Evolutionary conservation across 2,329 filamentous ascomycete species (phyloP).

Genomic region (Nothophoma quercina): DNA sequence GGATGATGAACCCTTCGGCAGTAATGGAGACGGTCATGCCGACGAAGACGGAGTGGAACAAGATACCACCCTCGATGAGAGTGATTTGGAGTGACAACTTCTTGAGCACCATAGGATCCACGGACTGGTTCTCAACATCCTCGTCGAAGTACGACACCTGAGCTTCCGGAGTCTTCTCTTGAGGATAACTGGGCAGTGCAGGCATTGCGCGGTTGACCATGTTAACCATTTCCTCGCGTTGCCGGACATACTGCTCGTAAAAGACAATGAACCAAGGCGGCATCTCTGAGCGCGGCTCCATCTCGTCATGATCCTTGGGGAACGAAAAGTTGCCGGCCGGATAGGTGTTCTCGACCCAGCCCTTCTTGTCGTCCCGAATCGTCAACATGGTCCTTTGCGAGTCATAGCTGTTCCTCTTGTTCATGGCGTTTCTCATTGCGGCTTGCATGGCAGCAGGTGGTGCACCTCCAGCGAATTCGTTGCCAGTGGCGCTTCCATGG

Average conservation of each 20-base stretch:
- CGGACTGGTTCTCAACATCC: constrained; percentile 43
- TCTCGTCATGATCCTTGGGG: constrained; percentile 33
- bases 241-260: constrained; percentile 69
- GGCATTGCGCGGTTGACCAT: constrained; percentile 57
- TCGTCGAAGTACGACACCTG: constrained; percentile 47
- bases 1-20: constrained; percentile 63
- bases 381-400: constrained; percentile 46
- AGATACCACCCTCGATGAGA: constrained; percentile 66
- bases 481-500: constrained; percentile 64
- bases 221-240: constrained; percentile 65
- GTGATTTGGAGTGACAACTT: constrained; percentile 51
- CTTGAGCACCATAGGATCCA: constrained; percentile 49
- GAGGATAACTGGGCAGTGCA: constrained; percentile 41
- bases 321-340: constrained; percentile 41
- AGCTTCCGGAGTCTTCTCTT: constrained; percentile 28
- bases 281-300: constrained; percentile 56
- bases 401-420: constrained; percentile 44
- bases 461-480: constrained; percentile 37
- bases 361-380: constrained; percentile 43
- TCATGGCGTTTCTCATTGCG: constrained; percentile 42
- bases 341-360: constrained; percentile 44
- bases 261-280: constrained; percentile 69
- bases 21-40: constrained; percentile 69
- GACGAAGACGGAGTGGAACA: constrained; percentile 71
- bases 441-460: constrained; percentile 35